These are phyloP conservation scores for Cercospora canescens DNA, from an alignment of 2,329 filamentous ascomycete genomes.

Conservation along the genomic window DNA sequence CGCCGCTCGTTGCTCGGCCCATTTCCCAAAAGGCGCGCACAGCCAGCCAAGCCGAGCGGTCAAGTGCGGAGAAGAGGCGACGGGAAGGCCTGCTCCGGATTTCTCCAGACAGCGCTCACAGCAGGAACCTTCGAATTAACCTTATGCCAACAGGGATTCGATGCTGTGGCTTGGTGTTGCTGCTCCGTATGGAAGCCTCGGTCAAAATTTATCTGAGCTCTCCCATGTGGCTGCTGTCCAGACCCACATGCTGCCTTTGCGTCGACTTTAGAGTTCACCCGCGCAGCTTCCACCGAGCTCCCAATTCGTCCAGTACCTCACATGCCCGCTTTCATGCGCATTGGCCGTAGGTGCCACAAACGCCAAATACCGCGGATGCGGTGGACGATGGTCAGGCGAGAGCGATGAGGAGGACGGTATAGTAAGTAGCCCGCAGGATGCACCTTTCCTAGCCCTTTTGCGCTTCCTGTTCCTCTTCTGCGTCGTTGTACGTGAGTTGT, in stretches of 20 bases:
- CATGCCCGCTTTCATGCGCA: conserved; percentile 9
- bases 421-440: not conserved
- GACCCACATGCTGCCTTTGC: conserved; percentile 2
- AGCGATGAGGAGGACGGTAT: not conserved
- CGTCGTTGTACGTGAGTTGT: not conserved
- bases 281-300: conserved; percentile 3
- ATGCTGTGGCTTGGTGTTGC: not conserved
- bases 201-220: conserved; percentile 4
- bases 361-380: conserved; percentile 10
- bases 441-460: not conserved
- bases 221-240: conserved; percentile 7
- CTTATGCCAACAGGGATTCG: not conserved
- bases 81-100: not conserved
- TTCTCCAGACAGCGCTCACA: not conserved
- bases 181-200: conserved; percentile 5
- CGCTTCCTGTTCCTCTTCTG: conserved; percentile 2
- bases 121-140: conserved; percentile 1
- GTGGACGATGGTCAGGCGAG: not conserved
- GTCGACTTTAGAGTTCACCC: not conserved
- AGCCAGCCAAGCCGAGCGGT: not conserved
- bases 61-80: conserved; percentile 2
- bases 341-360: conserved; percentile 1
- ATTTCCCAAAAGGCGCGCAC: not conserved
- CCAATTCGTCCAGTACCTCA: conserved; percentile 4
- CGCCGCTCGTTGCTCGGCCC: conserved; percentile 1